These are phyloP conservation scores for Ustulina deusta DNA, from an alignment of 2,329 filamentous ascomycete genomes.

Conservation along the genomic window DNA sequence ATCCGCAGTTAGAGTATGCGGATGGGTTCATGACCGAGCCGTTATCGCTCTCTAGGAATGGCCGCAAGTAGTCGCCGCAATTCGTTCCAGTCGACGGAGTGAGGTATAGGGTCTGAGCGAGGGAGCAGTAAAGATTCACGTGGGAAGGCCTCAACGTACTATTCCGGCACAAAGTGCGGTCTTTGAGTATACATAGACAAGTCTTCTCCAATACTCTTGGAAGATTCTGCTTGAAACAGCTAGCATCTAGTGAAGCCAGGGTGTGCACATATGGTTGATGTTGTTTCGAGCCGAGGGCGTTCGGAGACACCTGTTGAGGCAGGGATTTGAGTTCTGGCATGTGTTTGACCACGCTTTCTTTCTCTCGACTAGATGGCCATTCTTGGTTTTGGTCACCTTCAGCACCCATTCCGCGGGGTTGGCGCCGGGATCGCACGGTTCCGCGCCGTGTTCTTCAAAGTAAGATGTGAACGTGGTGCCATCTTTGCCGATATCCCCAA, in stretches of 20 bases:
- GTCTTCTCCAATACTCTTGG: conserved; percentile 35
- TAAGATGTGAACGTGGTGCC: conserved; percentile 74
- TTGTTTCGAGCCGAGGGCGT: too few relatives aligned
- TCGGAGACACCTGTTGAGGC: too few relatives aligned
- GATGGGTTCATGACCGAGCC: neutral
- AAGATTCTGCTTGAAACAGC: conserved; percentile 27
- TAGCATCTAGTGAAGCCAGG: neutral
- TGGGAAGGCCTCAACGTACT: too few relatives aligned
- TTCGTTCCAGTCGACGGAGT: neutral
- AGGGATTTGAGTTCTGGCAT: too few relatives aligned
- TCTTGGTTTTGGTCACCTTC: conserved; percentile 60
- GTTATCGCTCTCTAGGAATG: neutral
- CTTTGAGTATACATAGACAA: conserved; percentile 37
- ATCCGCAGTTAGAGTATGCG: neutral
- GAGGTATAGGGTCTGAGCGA: neutral
- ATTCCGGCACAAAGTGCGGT: conserved; percentile 24
- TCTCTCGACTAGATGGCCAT: conserved; percentile 63
- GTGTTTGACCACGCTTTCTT: too few relatives aligned
- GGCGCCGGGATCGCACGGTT: conserved; percentile 69
- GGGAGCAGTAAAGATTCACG: neutral
- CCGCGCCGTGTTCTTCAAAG: conserved; percentile 76
- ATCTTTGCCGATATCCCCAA: conserved; percentile 78
- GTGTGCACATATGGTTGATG: conserved; percentile 2
- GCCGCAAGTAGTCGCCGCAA: neutral
- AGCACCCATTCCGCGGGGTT: conserved; percentile 88